These are phyloP conservation scores for Alternaria sp. DNA, from an alignment of 2,329 filamentous ascomycete genomes.

Conservation along the genomic window DNA sequence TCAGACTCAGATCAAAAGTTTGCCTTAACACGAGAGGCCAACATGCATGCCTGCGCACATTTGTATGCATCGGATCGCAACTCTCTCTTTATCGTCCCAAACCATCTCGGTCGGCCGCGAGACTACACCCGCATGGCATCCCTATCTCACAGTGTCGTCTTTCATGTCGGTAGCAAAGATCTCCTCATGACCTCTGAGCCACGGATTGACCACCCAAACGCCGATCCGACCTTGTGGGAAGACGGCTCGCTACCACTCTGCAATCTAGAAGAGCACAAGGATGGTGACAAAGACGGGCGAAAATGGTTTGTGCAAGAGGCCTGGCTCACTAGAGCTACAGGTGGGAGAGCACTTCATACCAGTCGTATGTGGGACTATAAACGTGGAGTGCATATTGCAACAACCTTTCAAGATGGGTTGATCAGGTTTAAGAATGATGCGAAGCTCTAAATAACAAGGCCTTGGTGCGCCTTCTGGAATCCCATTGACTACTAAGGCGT, in stretches of 20 bases:
- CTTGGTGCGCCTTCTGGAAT: not conserved
- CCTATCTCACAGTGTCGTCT: slow-evolving; percentile 45
- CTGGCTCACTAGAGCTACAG: slow-evolving; percentile 20
- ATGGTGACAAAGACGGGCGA: slow-evolving; percentile 33
- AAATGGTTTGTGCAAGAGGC: slow-evolving; percentile 47
- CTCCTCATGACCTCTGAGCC: slow-evolving; percentile 36
- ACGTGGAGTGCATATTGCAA: slow-evolving; percentile 42
- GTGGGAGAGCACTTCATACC: slow-evolving; percentile 38
- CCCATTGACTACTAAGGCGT: not conserved
- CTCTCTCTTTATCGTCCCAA: slow-evolving; percentile 61
- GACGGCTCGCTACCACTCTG: slow-evolving; percentile 32
- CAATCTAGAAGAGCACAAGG: slow-evolving; percentile 22
- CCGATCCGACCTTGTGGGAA: slow-evolving; percentile 35
- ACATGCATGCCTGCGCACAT: slow-evolving; percentile 66
- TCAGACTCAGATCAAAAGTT: not conserved
- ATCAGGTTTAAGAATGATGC: slow-evolving; percentile 29
- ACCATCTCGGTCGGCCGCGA: slow-evolving; percentile 47
- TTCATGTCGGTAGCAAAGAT: slow-evolving; percentile 42
- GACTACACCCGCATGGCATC: slow-evolving; percentile 43
- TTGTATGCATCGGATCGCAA: slow-evolving; percentile 66
- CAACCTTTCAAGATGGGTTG: slow-evolving; percentile 45
- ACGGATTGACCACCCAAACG: slow-evolving; percentile 22
- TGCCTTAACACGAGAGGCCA: slow-evolving; percentile 46
- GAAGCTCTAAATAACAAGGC: not conserved
- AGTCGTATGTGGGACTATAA: slow-evolving; percentile 44